A percentile compares a stretch with the other conserved stretches of the same genome.
These are phyloP conservation scores for Candida neerlandica DNA, from an alignment of 1,139 yeast species.

Conservation along the genomic window DNA sequence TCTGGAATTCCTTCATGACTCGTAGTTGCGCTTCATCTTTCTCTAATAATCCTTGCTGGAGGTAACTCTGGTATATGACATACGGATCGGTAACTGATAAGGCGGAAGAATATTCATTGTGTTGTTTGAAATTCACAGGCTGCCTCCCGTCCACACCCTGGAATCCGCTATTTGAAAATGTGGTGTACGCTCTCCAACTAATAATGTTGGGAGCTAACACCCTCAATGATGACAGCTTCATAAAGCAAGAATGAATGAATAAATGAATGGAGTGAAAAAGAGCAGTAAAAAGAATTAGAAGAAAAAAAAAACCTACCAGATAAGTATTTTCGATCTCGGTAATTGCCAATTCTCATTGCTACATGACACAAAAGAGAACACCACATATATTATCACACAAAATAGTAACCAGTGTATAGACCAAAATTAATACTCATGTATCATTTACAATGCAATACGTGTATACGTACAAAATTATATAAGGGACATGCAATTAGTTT, in stretches of 20 bases:
- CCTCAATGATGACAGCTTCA: not conserved
- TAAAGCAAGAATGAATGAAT: not conserved
- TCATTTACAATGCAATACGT: not conserved
- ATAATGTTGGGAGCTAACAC: not conserved
- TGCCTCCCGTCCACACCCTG: constrained; percentile 43
- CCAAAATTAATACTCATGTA: not conserved
- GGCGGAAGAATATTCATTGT: constrained; percentile 10
- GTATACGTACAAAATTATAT: too few relatives aligned
- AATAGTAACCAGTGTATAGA: not conserved
- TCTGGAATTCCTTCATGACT: constrained; percentile 66
- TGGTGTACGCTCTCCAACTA: not conserved
- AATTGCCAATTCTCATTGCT: not conserved
- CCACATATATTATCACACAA: not conserved
- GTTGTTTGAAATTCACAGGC: constrained; percentile 19
- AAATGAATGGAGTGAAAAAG: not conserved
- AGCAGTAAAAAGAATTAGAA: not conserved
- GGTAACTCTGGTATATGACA: constrained; percentile 55
- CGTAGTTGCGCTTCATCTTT: constrained; percentile 63
- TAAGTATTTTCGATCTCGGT: constrained; percentile 1
- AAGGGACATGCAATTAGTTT: not conserved
- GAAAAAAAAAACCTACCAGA: too few relatives aligned
- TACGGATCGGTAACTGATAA: constrained; percentile 67
- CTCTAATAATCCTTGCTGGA: constrained; percentile 51
- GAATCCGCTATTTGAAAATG: constrained; percentile 11
- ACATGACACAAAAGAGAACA: not conserved